Evolutionary conservation across 345 rosid species (phyloP).

Genomic region (Populus euphratica): DNA sequence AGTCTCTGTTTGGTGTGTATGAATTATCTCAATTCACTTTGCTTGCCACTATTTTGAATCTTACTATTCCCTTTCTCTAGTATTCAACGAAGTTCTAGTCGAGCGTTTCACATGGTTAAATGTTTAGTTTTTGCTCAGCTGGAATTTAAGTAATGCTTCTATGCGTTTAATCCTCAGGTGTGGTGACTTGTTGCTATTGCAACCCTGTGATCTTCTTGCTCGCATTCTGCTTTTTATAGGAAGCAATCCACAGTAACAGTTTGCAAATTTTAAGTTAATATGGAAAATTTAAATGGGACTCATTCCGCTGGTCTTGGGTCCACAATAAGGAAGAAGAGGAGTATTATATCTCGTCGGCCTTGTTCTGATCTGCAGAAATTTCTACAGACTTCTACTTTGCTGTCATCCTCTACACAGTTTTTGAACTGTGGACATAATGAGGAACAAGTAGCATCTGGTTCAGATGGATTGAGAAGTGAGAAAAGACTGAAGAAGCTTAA

Average conservation of each 20-base stretch:
- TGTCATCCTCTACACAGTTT: background rate
- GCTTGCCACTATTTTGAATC: background rate
- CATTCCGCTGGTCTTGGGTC: slow-evolving; percentile 5
- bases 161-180: slow-evolving; percentile 4
- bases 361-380: slow-evolving; percentile 21
- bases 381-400: background rate
- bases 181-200: background rate
- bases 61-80: background rate
- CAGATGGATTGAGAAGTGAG: slow-evolving; percentile 16
- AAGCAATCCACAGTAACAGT: background rate
- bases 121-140: background rate
- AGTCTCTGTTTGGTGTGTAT: background rate
- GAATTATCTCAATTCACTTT: no score
- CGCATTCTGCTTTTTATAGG: background rate
- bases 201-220: background rate
- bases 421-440: slow-evolving; percentile 2
- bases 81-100: background rate
- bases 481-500: slow-evolving; percentile 24
- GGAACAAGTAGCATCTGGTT: slow-evolving; percentile 4
- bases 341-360: slow-evolving; percentile 20
- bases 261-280: background rate
- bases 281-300: slow-evolving; percentile 17
- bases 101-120: no score
- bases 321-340: slow-evolving; percentile 23
- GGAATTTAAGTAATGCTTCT: background rate